These are phyloP conservation scores for Kazachstania psychrophila DNA, from an alignment of 805 yeast genomes.

Conservation along the genomic window DNA sequence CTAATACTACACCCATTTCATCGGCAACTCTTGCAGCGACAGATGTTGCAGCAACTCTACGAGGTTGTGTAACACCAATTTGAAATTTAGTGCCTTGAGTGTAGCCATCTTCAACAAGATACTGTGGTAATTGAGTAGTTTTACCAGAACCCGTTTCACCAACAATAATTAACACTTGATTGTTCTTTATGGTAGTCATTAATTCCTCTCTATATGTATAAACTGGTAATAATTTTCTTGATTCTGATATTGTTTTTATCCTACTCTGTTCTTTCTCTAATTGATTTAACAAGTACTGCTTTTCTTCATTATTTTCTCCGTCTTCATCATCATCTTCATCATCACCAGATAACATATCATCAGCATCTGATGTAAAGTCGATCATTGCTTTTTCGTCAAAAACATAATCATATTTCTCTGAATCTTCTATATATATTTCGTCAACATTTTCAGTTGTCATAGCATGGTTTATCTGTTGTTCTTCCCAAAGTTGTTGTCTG, in stretches of 20 bases:
- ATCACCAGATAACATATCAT: constrained; percentile 21
- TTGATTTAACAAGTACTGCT: constrained; percentile 14
- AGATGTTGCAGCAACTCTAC: constrained; percentile 89
- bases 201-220: constrained; percentile 52
- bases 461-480: constrained; percentile 25
- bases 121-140: constrained; percentile 89
- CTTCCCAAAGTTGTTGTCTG: constrained; percentile 32
- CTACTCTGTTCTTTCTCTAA: constrained; percentile 23
- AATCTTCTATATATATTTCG: constrained; percentile 20
- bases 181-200: constrained; percentile 45
- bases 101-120: constrained; percentile 73
- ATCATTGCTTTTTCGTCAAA: constrained; percentile 59
- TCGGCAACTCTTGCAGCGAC: constrained; percentile 89
- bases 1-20: constrained; percentile 74
- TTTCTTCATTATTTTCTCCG: constrained; percentile 18
- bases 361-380: constrained; percentile 42
- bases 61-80: constrained; percentile 87
- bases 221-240: constrained; percentile 67
- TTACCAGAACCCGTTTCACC: constrained; percentile 94
- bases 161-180: constrained; percentile 66
- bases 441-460: constrained; percentile 16
- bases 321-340: constrained; percentile 29
- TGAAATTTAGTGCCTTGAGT: constrained; percentile 45
- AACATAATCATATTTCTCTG: constrained; percentile 58
- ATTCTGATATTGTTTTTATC: constrained; percentile 34